Conservation (phyloP, 1,139 yeast genomes). For the Martiniozyma asiatica region DNA sequence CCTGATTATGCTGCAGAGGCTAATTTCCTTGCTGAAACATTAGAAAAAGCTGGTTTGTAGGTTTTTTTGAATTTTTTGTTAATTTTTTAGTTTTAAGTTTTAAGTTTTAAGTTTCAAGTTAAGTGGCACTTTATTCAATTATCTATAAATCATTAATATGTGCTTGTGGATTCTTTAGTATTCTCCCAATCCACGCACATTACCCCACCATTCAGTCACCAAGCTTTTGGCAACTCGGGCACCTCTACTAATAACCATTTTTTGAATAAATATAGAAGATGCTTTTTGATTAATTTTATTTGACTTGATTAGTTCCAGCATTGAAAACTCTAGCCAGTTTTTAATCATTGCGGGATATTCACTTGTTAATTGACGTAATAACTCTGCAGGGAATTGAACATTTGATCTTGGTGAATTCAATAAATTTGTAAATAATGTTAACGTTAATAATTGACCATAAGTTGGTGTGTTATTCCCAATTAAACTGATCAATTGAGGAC, state of each 20-base stretch:
- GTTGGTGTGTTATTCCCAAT: background rate
- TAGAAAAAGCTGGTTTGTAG: slow-evolving; percentile 24
- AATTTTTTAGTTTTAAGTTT: too few relatives aligned
- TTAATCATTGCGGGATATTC: slow-evolving; percentile 15
- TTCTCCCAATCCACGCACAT: slow-evolving; percentile 36
- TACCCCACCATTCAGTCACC: slow-evolving; percentile 56
- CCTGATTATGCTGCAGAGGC: slow-evolving; percentile 55
- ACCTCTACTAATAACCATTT: slow-evolving; percentile 53
- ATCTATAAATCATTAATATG: too few relatives aligned
- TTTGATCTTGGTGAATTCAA: slow-evolving; percentile 47
- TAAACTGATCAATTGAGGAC: too few relatives aligned
- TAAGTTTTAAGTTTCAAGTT: too few relatives aligned
- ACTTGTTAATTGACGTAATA: slow-evolving; percentile 34
- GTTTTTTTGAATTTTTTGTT: slow-evolving; percentile 1
- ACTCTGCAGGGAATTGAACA: slow-evolving; percentile 42
- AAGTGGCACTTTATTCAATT: too few relatives aligned
- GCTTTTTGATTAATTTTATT: slow-evolving; percentile 1
- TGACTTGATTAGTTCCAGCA: background rate
- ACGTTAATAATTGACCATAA: slow-evolving; percentile 3
- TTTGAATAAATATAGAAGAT: slow-evolving; percentile 34
- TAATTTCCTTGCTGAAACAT: slow-evolving; percentile 40
- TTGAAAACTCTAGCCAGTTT: slow-evolving; percentile 9
- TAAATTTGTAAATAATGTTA: slow-evolving; percentile 16
- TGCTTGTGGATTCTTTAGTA: too few relatives aligned
- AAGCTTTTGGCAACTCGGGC: slow-evolving; percentile 45